phyloP scores from a whole-genome alignment of 2,329 filamentous ascomycete species.

The Cordyceps tenuipes region DNA sequence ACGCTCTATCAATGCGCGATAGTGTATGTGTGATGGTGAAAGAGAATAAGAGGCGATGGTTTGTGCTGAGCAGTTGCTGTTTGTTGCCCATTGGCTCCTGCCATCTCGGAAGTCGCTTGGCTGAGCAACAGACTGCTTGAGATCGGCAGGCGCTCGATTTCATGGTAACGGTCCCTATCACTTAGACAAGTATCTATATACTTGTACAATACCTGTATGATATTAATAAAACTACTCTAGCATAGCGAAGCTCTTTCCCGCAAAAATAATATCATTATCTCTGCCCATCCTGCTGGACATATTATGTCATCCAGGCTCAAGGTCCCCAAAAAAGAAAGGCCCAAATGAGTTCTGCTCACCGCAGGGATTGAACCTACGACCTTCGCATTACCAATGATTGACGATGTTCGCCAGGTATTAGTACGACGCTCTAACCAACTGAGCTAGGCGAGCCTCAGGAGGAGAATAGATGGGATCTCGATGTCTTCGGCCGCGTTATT shows the following conservation, averaged over 20 bases:
- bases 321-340: not conserved
- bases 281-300: not conserved
- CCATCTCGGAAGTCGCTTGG: not conserved
- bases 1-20: not conserved
- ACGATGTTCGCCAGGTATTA: not conserved
- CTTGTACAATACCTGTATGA: too few relatives aligned
- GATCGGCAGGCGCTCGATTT: not conserved
- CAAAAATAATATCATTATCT: not conserved
- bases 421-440: constrained; percentile 8
- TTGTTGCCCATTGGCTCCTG: not conserved
- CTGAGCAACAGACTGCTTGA: too few relatives aligned
- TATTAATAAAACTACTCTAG: too few relatives aligned
- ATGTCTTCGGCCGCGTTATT: not conserved
- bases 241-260: too few relatives aligned
- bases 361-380: constrained; percentile 12
- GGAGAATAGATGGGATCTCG: not conserved
- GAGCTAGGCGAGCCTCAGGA: not conserved
- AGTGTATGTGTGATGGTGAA: not conserved
- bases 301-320: not conserved
- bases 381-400: constrained; percentile 8
- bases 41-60: not conserved
- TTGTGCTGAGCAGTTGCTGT: not conserved
- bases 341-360: not conserved
- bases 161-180: not conserved
- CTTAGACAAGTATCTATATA: too few relatives aligned